Conservation (phyloP, 2,329 filamentous ascomycete genomes). For the Graphilbum ipis-grandicollis region DNA sequence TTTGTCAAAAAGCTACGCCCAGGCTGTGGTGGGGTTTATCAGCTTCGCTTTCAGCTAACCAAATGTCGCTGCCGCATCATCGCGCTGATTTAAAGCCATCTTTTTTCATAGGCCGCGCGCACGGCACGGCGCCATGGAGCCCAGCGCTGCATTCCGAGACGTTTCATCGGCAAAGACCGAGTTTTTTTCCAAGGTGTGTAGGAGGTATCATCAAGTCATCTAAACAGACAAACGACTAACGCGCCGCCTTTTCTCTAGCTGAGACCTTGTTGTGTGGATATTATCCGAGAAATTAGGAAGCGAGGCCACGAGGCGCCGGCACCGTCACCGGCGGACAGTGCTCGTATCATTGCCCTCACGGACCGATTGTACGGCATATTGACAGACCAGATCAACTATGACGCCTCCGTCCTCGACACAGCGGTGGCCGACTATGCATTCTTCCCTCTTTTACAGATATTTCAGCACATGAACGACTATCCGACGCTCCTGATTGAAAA, state of each 20-base stretch:
- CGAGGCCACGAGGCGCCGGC: conserved; percentile 14
- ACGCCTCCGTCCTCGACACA: conserved; percentile 44
- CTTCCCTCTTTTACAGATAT: conserved; percentile 77
- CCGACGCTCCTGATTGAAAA: conserved; percentile 59
- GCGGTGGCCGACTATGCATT: conserved; percentile 90
- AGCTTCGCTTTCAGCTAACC: too few species aligned
- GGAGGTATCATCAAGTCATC: neutral
- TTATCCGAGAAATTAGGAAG: conserved; percentile 35
- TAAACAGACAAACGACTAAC: neutral
- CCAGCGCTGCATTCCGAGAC: conserved; percentile 8
- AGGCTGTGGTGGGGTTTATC: too few species aligned
- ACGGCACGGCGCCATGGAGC: conserved; percentile 8
- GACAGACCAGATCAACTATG: conserved; percentile 21
- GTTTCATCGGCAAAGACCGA: conserved; percentile 10
- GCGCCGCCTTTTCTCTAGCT: conserved; percentile 23
- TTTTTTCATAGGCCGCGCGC: too few species aligned
- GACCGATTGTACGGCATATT: conserved; percentile 29
- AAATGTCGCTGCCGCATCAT: too few species aligned
- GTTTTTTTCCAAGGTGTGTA: conserved; percentile 12
- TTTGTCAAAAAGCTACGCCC: too few species aligned
- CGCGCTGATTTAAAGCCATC: too few species aligned
- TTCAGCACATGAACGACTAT: conserved; percentile 57
- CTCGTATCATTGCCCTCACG: conserved; percentile 28
- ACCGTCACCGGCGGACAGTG: conserved; percentile 18
- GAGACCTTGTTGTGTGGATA: conserved; percentile 42